Evolutionary conservation across 257 asterid genomes (phyloP).

Genomic region (Solanum bukasovii): DNA sequence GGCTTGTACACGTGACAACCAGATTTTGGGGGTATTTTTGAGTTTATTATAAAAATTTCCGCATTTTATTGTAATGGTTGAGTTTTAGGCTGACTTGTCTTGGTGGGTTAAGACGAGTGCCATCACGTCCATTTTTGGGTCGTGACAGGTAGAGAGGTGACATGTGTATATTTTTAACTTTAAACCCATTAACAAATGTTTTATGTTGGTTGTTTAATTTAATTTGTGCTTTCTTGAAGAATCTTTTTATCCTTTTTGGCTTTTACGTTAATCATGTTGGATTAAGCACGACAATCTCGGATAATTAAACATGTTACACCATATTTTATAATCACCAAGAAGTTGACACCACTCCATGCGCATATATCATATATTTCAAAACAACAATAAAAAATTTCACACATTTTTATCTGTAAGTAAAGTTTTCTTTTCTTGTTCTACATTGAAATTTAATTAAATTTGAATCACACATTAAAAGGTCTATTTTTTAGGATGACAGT

Average conservation of each 20-base stretch:
- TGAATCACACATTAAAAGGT: too few relatives aligned
- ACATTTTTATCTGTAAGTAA: not conserved
- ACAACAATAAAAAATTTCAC: not conserved
- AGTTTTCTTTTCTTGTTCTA: rapidly evolving
- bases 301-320: not conserved
- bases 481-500: too few relatives aligned
- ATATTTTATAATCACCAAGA: not conserved
- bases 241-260: not conserved
- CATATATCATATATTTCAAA: not conserved
- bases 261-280: constrained; percentile 10
- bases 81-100: too few relatives aligned
- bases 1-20: too few relatives aligned
- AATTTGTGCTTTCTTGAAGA: not conserved
- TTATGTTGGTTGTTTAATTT: not conserved
- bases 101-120: too few relatives aligned
- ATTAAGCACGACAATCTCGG: constrained; percentile 23
- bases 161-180: not conserved
- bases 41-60: too few relatives aligned
- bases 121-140: too few relatives aligned
- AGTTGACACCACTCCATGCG: constrained; percentile 3
- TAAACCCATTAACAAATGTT: not conserved
- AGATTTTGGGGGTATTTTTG: too few relatives aligned
- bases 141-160: constrained; percentile 7
- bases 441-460: rapidly evolving
- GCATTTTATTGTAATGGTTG: too few relatives aligned